Evolutionary conservation across 257 asterid genomes (phyloP).

Genomic region (Rhazya stricta): DNA sequence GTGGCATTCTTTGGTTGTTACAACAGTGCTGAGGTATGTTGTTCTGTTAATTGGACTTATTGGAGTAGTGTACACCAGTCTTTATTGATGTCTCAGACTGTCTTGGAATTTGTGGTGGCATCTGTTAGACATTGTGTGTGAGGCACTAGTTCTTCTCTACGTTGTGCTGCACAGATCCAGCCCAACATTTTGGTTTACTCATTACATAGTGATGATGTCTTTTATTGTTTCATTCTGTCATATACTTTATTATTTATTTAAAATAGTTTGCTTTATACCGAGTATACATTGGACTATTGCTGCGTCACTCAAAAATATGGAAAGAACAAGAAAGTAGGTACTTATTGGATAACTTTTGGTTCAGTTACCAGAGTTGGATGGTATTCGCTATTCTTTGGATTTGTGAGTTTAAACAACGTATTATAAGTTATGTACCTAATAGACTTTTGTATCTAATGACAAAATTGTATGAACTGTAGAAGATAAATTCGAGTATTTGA

Average conservation of each 20-base stretch:
- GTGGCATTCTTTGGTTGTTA: neutral
- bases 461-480: neutral
- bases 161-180: neutral
- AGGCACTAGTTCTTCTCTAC: neutral
- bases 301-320: neutral
- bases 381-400: neutral
- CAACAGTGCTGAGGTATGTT: neutral
- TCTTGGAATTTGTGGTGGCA: constrained; percentile 1
- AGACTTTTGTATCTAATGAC: too few species aligned
- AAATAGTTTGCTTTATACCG: neutral
- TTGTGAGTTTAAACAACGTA: neutral
- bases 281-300: neutral
- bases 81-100: neutral
- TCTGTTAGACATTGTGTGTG: neutral
- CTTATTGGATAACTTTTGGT: neutral
- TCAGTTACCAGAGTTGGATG: too few species aligned
- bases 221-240: neutral
- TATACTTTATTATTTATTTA: neutral
- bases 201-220: neutral
- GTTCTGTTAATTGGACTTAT: neutral
- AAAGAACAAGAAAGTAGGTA: neutral
- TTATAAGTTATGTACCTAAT: neutral
- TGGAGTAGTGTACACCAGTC: neutral
- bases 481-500: neutral
- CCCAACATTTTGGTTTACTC: neutral